These are phyloP conservation scores for Podospora fimiseda DNA, from an alignment of 495 filamentous ascomycete species.

Conservation along the genomic window DNA sequence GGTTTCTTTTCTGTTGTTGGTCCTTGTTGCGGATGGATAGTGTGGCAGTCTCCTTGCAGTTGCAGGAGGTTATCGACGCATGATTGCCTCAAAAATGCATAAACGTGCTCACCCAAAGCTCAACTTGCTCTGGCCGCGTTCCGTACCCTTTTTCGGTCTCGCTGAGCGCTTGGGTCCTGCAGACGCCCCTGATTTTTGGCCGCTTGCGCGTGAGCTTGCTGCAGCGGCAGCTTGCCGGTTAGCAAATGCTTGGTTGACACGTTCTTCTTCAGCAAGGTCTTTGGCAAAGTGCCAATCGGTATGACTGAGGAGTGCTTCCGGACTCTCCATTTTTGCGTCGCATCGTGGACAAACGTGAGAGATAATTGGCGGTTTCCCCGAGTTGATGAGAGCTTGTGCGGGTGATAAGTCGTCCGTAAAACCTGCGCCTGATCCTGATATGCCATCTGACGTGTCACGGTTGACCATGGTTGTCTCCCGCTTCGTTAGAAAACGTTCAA, in stretches of 20 bases:
- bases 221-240: slow-evolving; percentile 26
- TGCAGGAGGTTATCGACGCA: slow-evolving; percentile 13
- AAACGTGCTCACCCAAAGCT: slow-evolving; percentile 53
- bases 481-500: slow-evolving; percentile 54
- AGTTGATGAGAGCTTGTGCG: slow-evolving; percentile 14
- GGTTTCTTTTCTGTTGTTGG: not conserved
- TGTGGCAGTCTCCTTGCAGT: not conserved
- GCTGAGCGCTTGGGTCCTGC: slow-evolving; percentile 24
- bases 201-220: slow-evolving; percentile 15
- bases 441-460: slow-evolving; percentile 1
- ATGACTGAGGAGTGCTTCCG: slow-evolving; percentile 64
- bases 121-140: slow-evolving; percentile 72
- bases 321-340: slow-evolving; percentile 45
- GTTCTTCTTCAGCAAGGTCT: slow-evolving; percentile 60
- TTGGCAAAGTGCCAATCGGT: slow-evolving; percentile 95
- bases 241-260: slow-evolving; percentile 39
- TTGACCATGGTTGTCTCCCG: slow-evolving; percentile 10
- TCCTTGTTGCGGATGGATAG: not conserved
- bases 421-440: slow-evolving; percentile 4
- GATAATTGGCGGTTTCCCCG: slow-evolving; percentile 34
- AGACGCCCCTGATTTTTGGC: slow-evolving; percentile 27
- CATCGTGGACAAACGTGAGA: slow-evolving; percentile 63
- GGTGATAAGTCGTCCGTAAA: slow-evolving; percentile 12
- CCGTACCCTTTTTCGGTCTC: slow-evolving; percentile 45
- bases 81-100: slow-evolving; percentile 12